Percentiles rank a stretch among this genome's conserved stretches.
These are phyloP conservation scores for Auricularia cornea DNA, from an alignment of 768 basidiomycete species.

Conservation along the genomic window DNA sequence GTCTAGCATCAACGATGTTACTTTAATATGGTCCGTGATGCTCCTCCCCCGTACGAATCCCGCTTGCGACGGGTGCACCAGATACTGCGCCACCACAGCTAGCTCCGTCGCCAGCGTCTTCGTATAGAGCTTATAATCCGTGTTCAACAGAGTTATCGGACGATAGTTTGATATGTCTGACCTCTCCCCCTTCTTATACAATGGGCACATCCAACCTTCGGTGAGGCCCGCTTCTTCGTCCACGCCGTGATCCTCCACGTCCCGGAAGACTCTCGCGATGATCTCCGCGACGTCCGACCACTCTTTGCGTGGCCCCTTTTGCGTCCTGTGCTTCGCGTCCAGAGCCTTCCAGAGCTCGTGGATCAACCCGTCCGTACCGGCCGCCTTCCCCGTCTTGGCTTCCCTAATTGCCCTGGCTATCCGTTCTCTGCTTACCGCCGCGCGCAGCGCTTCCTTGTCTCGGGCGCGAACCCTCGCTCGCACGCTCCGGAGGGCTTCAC, in stretches of 20 bases:
- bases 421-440: too few species aligned
- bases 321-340: neutral
- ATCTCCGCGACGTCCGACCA: neutral
- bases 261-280: neutral
- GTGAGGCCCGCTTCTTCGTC: slow-evolving; percentile 5
- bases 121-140: slow-evolving; percentile 17
- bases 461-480: too few species aligned
- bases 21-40: slow-evolving; percentile 11
- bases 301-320: neutral
- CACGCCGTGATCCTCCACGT: neutral
- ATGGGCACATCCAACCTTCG: slow-evolving; percentile 11
- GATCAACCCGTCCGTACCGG: neutral
- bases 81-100: neutral
- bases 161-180: slow-evolving; percentile 11
- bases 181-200: slow-evolving; percentile 14
- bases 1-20: slow-evolving; percentile 6
- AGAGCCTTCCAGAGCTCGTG: neutral
- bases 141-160: slow-evolving; percentile 15
- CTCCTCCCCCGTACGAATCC: slow-evolving; percentile 11
- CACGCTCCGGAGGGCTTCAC: too few species aligned
- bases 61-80: slow-evolving; percentile 12
- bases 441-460: too few species aligned
- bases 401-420: too few species aligned
- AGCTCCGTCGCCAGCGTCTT: slow-evolving; percentile 7
- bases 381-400: neutral